phyloP scores from a whole-genome alignment of 2,329 filamentous ascomycete species.

The Aspergillus ruber region DNA sequence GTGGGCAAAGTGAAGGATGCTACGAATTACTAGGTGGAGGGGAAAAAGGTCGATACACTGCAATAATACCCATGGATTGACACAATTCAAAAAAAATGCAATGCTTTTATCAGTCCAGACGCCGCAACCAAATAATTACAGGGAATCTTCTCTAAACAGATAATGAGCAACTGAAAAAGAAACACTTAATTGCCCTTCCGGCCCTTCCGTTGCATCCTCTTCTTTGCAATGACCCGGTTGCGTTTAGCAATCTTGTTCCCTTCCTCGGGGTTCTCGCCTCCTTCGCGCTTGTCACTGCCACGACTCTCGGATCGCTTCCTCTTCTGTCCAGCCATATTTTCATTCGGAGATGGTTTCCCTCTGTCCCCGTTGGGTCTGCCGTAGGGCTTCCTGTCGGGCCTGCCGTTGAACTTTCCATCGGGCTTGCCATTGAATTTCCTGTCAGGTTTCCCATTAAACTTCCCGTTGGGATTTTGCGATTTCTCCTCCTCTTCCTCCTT shows the following conservation, averaged over 20 bases:
- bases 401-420: background rate
- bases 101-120: slow-evolving; percentile 1
- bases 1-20: slow-evolving; percentile 41
- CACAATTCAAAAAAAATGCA: slow-evolving; percentile 1
- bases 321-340: slow-evolving; percentile 17
- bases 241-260: slow-evolving; percentile 54
- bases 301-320: slow-evolving; percentile 25
- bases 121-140: slow-evolving; percentile 1
- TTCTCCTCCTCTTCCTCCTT: slow-evolving; percentile 13
- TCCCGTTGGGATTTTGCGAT: slow-evolving; percentile 6
- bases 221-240: slow-evolving; percentile 78
- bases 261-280: slow-evolving; percentile 27
- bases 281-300: slow-evolving; percentile 10
- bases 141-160: slow-evolving; percentile 4
- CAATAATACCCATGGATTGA: background rate
- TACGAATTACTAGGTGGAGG: slow-evolving; percentile 24
- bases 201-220: slow-evolving; percentile 63
- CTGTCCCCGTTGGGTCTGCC: slow-evolving; percentile 9
- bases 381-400: background rate
- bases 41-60: background rate
- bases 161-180: slow-evolving; percentile 3
- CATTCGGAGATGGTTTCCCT: slow-evolving; percentile 9
- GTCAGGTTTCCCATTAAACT: slow-evolving; percentile 7
- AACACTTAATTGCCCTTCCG: slow-evolving; percentile 46
- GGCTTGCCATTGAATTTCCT: background rate